Evolutionary conservation across 1,284 basidiomycete genomes (phyloP), one percentile per base, ranked within the genome.

Genomic region (Hypsizygus ulmarius): DNA sequence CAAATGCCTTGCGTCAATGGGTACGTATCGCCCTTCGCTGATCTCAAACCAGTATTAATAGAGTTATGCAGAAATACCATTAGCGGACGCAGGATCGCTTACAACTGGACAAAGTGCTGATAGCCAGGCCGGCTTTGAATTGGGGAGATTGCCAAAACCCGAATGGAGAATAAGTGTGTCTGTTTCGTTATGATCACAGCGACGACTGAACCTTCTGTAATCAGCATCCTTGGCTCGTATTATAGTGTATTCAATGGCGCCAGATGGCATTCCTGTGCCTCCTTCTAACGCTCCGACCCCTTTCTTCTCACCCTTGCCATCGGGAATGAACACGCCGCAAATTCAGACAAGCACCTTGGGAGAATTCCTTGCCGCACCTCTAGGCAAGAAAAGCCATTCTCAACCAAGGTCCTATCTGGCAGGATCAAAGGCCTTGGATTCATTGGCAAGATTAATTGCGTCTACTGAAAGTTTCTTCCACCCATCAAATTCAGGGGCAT

Each of bases 381-480:
- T 87, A 1, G 68, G 69, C 7, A 77, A 75, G 54, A 66, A 61
- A 53, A 62, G 58, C 21, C 55, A 61, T 32, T 53, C 66, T 11
- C 73, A 70, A 52, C 58, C 61, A n/a, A 74, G 70, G 59, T 74
- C 78, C 1, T 93, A 88, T 64, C 72, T 95, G 12, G 93, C 80
- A 7, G 93, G 93, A 3, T 91, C 84, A 32, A 90, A 85, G 65
- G 92, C 93, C 3, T 71, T 97, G 48, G 92, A 95, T 60, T 88
- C 91, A 18, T 71, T 97, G 10, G 83, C 84, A 14, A 85, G 85
- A 62, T 72, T 97, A 52, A 84, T 97, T 52, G 90, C 91, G 15
- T 93, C 90, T 8, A 90, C 87, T 27, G 93, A 97, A 67, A 88
- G 81, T 51, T 93, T 90, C 69, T 94, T 93, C 66, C 91, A 93